Base-by-base conservation (phyloP, 2,329 filamentous ascomycete genomes). In the Aureobasidium lini region DNA sequence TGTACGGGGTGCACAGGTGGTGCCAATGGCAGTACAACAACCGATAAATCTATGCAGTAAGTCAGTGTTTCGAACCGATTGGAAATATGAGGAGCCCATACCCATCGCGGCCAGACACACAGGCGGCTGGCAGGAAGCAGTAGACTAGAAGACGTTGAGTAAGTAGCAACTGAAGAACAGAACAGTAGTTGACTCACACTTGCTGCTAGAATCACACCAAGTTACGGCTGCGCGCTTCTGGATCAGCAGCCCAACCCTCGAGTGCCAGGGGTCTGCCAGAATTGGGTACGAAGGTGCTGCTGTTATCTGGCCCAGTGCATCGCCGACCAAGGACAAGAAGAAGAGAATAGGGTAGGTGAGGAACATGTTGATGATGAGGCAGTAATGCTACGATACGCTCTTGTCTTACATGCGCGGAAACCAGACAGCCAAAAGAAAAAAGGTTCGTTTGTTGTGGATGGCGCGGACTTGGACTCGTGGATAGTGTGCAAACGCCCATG, bases 11-110 rank as follows among this genome's bases (percentile, higher is more conserved):
- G 36, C 59, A 39, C 64, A 65, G 16, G 52, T 61, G 16, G 57
- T 18, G 40, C 40, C 40, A 10, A 63, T 43, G 13, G 53, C 60
- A 31, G 61, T 60, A 53, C 64, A 66, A 48, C 64, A 66, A 28
- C 65, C 64, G 15, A 66, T 54, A 6, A 60, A 60, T 46, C 52
- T 57, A 7, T 13, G 37, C 1, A 18, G 6, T 32, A 10, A 34
- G 29, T 43, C 28, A 43, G 15, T 13, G 15, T 10, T 54, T n/a
- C 32, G 29, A 11, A 3, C 8, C n/a, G n/a, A 9, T 1, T 34
- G 10, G 10, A 5, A 15, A 9, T 6, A 15, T 3, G 5, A 43
- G 37, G 6, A 16, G n/a, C 29, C 9, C 42, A 13, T 32, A 57
- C 43, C 54, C 54, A 48, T 57, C 54, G 9, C 13, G 32, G 28